Conservation (phyloP, 116 monocot genomes). For the Zostera marina region DNA sequence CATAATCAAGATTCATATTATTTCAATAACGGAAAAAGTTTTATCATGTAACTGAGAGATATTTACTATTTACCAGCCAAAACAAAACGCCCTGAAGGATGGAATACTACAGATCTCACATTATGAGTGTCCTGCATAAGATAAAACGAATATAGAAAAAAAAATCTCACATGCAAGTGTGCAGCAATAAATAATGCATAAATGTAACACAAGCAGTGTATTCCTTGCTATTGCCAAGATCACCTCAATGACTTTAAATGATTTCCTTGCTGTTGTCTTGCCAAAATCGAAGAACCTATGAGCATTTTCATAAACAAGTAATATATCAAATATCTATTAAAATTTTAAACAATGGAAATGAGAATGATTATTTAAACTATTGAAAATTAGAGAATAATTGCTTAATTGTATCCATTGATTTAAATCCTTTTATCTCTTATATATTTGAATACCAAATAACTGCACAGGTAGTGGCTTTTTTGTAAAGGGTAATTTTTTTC, state of each 20-base stretch:
- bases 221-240: no score
- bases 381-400: no score
- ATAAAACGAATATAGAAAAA: background rate
- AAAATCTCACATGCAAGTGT: background rate
- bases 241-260: slow-evolving; percentile 97
- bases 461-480: no score
- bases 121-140: slow-evolving; percentile 43
- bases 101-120: slow-evolving; percentile 91
- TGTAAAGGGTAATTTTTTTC: no score
- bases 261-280: slow-evolving; percentile 73
- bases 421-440: no score
- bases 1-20: background rate
- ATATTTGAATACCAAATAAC: no score
- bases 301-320: background rate
- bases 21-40: background rate
- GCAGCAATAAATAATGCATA: background rate
- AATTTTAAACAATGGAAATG: background rate
- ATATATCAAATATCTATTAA: background rate
- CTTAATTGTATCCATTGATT: no score
- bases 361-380: no score
- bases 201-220: background rate
- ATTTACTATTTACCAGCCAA: slow-evolving; percentile 61
- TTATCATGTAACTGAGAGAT: background rate
- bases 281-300: slow-evolving; percentile 88
- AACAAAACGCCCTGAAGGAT: slow-evolving; percentile 88